These are phyloP conservation scores for Rostrohypoxylon terebratum DNA, from an alignment of 495 filamentous ascomycete genomes.

Conservation along the genomic window DNA sequence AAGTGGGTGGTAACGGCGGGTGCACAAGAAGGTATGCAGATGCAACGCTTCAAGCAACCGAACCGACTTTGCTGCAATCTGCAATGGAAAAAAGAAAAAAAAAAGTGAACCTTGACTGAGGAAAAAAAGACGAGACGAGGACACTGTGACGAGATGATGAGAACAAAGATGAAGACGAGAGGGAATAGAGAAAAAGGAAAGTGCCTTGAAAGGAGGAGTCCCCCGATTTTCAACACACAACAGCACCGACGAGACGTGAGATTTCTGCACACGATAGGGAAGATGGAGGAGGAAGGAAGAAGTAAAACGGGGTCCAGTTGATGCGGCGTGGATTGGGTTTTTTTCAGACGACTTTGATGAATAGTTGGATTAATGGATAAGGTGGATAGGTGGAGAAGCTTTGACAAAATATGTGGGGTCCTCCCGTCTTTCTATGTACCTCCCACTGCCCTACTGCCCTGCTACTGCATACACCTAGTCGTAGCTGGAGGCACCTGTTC, in stretches of 20 bases:
- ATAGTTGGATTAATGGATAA: conserved; percentile 27
- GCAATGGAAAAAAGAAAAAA: conserved; percentile 33
- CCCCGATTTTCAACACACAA: conserved; percentile 59
- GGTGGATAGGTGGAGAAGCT: conserved; percentile 31
- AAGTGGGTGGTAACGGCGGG: conserved; percentile 29
- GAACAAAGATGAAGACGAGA: conserved; percentile 53
- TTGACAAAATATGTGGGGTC: conserved; percentile 26
- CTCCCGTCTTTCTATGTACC: background rate
- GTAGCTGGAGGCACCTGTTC: too few relatives aligned
- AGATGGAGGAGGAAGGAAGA: conserved; percentile 50
- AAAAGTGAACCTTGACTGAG: conserved; percentile 43
- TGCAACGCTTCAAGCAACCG: conserved; percentile 40
- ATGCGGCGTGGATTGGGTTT: conserved; percentile 46
- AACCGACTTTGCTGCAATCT: conserved; percentile 22
- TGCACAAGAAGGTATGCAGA: conserved; percentile 39
- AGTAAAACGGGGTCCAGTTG: conserved; percentile 47
- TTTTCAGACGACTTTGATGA: conserved; percentile 44
- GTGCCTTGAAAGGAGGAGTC: conserved; percentile 63
- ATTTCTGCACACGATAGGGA: conserved; percentile 48
- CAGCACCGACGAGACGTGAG: conserved; percentile 52
- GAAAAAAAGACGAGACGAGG: conserved; percentile 35
- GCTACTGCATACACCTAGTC: too few relatives aligned
- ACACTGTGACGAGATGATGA: conserved; percentile 43
- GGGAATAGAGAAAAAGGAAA: conserved; percentile 60
- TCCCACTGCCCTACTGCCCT: background rate